A percentile compares a stretch with the other conserved stretches of the same genome.
Evolutionary conservation across 2,329 filamentous ascomycete genomes (phyloP).

Genomic region (Chrysoporthe puriensis): DNA sequence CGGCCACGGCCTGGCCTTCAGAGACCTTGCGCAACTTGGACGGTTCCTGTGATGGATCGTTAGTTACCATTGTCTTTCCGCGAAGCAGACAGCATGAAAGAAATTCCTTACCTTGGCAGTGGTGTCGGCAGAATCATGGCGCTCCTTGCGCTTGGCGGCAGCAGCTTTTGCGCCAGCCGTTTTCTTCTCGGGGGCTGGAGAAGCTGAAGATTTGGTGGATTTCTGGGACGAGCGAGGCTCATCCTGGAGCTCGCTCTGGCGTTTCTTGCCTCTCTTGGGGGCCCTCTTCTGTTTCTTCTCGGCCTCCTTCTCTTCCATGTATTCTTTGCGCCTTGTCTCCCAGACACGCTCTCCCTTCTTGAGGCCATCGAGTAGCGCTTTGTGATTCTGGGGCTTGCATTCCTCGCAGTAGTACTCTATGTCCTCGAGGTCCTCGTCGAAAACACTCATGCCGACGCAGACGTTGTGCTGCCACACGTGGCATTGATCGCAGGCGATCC

Average conservation of each 20-base stretch:
- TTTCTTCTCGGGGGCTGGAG: slow-evolving; percentile 50
- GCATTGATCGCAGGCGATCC: slow-evolving; percentile 95
- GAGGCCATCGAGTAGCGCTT: slow-evolving; percentile 77
- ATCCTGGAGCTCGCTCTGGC: slow-evolving; percentile 62
- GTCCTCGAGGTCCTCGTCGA: slow-evolving; percentile 76
- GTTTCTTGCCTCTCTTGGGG: slow-evolving; percentile 65
- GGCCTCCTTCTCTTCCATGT: slow-evolving; percentile 65
- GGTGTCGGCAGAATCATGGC: slow-evolving; percentile 59
- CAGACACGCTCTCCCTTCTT: slow-evolving; percentile 82
- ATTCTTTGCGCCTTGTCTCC: slow-evolving; percentile 69
- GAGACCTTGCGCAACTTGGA: slow-evolving; percentile 61
- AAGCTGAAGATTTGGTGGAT: slow-evolving; percentile 41
- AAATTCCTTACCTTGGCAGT: slow-evolving; percentile 50
- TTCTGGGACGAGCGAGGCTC: slow-evolving; percentile 43
- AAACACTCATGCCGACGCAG: slow-evolving; percentile 84
- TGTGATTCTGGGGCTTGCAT: slow-evolving; percentile 84
- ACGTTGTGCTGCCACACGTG: slow-evolving; percentile 97
- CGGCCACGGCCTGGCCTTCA: slow-evolving; percentile 48
- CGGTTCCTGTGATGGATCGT: slow-evolving; percentile 40
- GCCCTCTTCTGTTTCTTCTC: slow-evolving; percentile 62
- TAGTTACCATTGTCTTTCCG: not conserved
- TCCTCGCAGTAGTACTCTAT: slow-evolving; percentile 86
- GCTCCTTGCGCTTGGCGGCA: slow-evolving; percentile 58
- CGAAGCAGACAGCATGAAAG: no score
- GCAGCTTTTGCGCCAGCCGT: slow-evolving; percentile 41